A percentile compares a stretch with the other conserved stretches of the same genome.
Evolutionary conservation across 2,329 filamentous ascomycete genomes (phyloP).

Genomic region (Botryotinia globosa): DNA sequence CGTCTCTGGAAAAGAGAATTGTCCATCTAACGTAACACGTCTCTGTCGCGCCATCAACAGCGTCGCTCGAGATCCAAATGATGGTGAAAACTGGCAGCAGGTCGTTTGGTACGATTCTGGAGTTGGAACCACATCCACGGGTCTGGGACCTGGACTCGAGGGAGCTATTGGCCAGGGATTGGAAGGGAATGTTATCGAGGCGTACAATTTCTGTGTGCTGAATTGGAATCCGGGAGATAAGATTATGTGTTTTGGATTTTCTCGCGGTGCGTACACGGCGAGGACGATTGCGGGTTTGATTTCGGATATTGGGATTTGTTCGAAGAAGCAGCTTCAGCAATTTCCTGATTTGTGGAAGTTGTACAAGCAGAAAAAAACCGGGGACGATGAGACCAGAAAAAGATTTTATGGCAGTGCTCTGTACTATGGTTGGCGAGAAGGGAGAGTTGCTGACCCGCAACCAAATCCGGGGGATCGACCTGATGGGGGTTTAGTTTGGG

Average conservation of each 20-base stretch:
- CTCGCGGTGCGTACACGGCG: conserved; percentile 42
- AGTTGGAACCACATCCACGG: conserved; percentile 12
- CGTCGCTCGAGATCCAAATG: not conserved
- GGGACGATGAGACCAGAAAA: not conserved
- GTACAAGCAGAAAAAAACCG: not conserved
- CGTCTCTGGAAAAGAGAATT: not conserved
- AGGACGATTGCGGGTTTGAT: conserved; percentile 37
- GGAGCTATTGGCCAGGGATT: conserved; percentile 19
- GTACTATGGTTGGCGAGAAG: not conserved
- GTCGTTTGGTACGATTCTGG: conserved; percentile 21
- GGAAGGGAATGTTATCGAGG: conserved; percentile 19
- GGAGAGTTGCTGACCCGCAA: conserved; percentile 2
- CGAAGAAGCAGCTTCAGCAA: not conserved
- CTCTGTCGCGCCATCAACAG: conserved; percentile 14
- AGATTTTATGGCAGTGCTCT: conserved; percentile 1
- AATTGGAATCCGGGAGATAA: conserved; percentile 10
- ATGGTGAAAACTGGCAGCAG: not conserved
- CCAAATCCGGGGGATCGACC: not conserved
- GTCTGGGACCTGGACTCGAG: not conserved
- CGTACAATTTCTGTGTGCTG: conserved; percentile 43
- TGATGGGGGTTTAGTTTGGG: not conserved
- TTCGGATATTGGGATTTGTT: conserved; percentile 1
- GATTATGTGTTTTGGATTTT: conserved; percentile 37
- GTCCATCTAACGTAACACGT: conserved; percentile 8
- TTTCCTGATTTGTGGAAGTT: conserved; percentile 2